A percentile compares a stretch with the other conserved stretches of the same genome.
phyloP scores from a whole-genome alignment of 345 rosid species.

The Sonneratia alba region DNA sequence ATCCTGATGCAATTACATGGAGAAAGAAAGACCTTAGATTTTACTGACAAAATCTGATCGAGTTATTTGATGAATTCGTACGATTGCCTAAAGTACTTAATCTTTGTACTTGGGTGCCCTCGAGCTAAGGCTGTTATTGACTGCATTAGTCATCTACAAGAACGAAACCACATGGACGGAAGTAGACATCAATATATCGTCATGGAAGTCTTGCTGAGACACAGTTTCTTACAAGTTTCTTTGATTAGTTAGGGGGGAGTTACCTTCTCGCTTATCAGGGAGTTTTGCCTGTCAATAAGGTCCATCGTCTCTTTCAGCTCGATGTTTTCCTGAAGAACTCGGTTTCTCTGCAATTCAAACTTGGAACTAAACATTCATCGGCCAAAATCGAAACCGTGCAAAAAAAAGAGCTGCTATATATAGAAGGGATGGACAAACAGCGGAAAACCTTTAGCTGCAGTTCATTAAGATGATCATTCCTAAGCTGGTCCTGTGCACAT shows the following conservation, averaged over 20 bases:
- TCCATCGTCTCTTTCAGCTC: slow-evolving; percentile 11
- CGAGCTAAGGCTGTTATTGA: too few species aligned
- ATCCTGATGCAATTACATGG: too few species aligned
- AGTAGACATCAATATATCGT: too few species aligned
- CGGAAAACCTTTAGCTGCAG: slow-evolving; percentile 8
- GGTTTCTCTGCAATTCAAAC: slow-evolving; percentile 3
- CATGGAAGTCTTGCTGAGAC: not conserved
- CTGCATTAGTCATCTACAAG: too few species aligned
- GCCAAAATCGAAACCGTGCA: not conserved
- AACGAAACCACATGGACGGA: too few species aligned
- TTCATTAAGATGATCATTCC: slow-evolving; percentile 4
- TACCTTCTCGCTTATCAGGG: not conserved
- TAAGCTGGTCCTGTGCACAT: slow-evolving; percentile 2
- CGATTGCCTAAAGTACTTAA: too few species aligned
- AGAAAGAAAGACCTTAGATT: too few species aligned
- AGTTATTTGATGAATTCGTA: too few species aligned
- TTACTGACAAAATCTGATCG: too few species aligned
- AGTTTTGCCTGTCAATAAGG: slow-evolving; percentile 2
- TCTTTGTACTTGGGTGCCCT: too few species aligned
- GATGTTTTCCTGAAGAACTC: slow-evolving; percentile 8
- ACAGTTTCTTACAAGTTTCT: not conserved
- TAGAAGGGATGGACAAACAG: not conserved
- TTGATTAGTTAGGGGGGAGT: not conserved
- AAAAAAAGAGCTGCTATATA: not conserved
- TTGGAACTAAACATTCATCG: too few species aligned